Evolutionary conservation across 2,329 filamentous ascomycete species (phyloP), one percentile per base, ranked within the genome.

Genomic region (Apiospora saccharicola): DNA sequence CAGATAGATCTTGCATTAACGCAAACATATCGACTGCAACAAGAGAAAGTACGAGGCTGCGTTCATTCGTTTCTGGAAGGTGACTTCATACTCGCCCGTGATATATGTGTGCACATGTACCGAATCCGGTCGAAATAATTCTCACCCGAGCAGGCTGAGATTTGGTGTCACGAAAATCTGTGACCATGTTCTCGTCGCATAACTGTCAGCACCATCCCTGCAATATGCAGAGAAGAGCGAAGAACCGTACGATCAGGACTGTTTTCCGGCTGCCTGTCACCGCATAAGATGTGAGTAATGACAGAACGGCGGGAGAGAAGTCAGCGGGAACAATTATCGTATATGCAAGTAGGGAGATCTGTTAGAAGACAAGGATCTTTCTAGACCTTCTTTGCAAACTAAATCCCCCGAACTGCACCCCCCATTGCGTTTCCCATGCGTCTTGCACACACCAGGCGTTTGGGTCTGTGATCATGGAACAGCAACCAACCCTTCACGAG

Each of bases 121-220:
- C 1, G 51, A 26, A 30, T 1, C 51, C 51, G 16, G 13, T 5
- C 24, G 4, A 30, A 34, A 61, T 30, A n/a, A 22, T 22, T 37
- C 3, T 37, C 16, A 22, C 16, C 2, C 26, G 30, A 57, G 24
- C 53, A 61, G 26, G 53, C 53, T 37, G 53, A 16, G 26, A 57
- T 10, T 10, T 7, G 10, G 37, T 19, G 16, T 37, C 3, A 12
- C 26, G 16, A 22, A 61, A 47, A 47, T 57, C 26, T 16, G 30
- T 57, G 51, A 8, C 26, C 51, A 34, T 57, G 26, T 34, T 57
- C 16, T 57, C 51, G 51, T 57, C 30, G 51, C 51, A 61, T 61
- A 37, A 34, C 34, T 22, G 26, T 34, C 53, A 57, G 51, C 49
- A 51, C 6, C 51, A 57, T 34, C 51, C 51, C 51, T 57, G 51